Evolutionary conservation across 257 asterid species (phyloP), one percentile per base, ranked within the genome.

Genomic region (Ligustrum vulgare): DNA sequence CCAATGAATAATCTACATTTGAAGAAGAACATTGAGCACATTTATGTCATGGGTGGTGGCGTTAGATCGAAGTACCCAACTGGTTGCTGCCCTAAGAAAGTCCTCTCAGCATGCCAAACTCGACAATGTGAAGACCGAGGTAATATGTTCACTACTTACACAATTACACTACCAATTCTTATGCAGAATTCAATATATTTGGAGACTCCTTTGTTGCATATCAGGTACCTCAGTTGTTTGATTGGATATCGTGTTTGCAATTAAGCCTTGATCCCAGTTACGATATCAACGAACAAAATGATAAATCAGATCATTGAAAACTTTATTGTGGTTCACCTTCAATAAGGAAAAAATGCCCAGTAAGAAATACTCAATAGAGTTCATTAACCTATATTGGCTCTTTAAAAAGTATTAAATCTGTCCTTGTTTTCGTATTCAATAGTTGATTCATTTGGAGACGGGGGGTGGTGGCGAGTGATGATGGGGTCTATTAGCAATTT

Each of bases 161-260:
- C n/a, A n/a, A n/a, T 72, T 90, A 84, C 77, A 83, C 83, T 11
- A 86, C 91, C 58, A 90, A 90, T 78, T 97, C 97, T 18, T 86
- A 89, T 72, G 94, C 98, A 71, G 98, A 93, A 75, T 90, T 85
- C 88, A 93, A 93, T 65, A 72, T 93, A 33, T 93, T 90, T 79
- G 90, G 86, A 70, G 98, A 93, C 79, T 97, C 97, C 76, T 93
- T 91, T 75, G 97, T 97, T 70, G 96, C 96, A 54, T 93, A 93
- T 75, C 96, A 90, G 97, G 98, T 93, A 76, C 3, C 18, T 13
- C 3, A 16, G 31, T 32, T 45, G 32, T 47, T 34, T 41, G 35
- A n/a, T 18, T 28, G 54, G n/a, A 45, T 3, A 23, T 34, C 62
- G 0, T n/a, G 22, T 18, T 18, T 18, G 0, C 25, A 16, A 51